Conservation (phyloP, 805 yeast species). For the Starmerella bombi region DNA sequence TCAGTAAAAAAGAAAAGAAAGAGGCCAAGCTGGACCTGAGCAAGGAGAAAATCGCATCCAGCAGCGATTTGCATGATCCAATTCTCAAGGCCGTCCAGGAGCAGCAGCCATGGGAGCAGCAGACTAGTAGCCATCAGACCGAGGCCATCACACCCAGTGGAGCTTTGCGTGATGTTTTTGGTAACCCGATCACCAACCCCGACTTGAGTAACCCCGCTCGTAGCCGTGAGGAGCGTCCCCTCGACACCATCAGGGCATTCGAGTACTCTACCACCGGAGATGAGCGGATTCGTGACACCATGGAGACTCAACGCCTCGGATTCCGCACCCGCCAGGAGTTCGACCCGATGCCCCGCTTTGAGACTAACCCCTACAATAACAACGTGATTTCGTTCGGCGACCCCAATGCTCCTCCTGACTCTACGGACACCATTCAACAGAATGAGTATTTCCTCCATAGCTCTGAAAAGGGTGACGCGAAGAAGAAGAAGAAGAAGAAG, state of each 20-base stretch:
- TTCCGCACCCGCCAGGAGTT: slow-evolving; percentile 65
- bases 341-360: slow-evolving; percentile 45
- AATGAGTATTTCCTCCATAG: slow-evolving; percentile 34
- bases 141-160: slow-evolving; percentile 36
- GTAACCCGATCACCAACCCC: slow-evolving; percentile 60
- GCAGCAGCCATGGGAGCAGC: slow-evolving; percentile 84
- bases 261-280: slow-evolving; percentile 94
- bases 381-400: slow-evolving; percentile 31
- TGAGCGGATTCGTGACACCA: slow-evolving; percentile 56
- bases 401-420: slow-evolving; percentile 31
- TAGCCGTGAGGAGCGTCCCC: slow-evolving; percentile 85
- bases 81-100: slow-evolving; percentile 85
- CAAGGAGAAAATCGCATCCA: slow-evolving; percentile 22
- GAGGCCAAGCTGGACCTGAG: slow-evolving; percentile 7
- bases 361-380: slow-evolving; percentile 28
- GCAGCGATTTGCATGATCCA: slow-evolving; percentile 64
- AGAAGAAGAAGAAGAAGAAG: slow-evolving; percentile 65
- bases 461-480: slow-evolving; percentile 28
- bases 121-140: slow-evolving; percentile 27
- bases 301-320: slow-evolving; percentile 67
- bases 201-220: slow-evolving; percentile 92
- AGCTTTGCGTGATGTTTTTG: slow-evolving; percentile 70
- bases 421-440: slow-evolving; percentile 24
- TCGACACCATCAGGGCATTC: slow-evolving; percentile 87
- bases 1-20: slow-evolving; percentile 19